Percentiles rank a stretch among this genome's conserved stretches.
Evolutionary conservation across 2,329 filamentous ascomycete species (phyloP).

Genomic region (Aspergillus hiratsukae): DNA sequence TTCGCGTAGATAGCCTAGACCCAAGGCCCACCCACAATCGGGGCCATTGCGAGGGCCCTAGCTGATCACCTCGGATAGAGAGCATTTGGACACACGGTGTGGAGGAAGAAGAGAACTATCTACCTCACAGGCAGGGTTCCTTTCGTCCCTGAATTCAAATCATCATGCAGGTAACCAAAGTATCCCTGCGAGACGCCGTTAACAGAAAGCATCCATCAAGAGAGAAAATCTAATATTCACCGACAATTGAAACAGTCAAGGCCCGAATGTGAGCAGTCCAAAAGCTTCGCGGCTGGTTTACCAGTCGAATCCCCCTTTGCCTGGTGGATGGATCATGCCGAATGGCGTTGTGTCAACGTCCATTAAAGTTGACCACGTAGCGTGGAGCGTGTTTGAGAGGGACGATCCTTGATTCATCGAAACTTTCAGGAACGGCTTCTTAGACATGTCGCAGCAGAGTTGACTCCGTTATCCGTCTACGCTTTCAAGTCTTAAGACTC

Average conservation of each 20-base stretch:
- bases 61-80: neutral
- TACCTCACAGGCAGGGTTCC: no score
- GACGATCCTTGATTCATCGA: neutral
- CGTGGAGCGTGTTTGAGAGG: neutral
- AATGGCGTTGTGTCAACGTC: neutral
- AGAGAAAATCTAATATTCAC: conserved; percentile 11
- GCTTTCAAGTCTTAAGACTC: neutral
- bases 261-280: conserved; percentile 8
- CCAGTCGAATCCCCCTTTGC: neutral
- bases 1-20: no score
- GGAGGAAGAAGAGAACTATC: neutral
- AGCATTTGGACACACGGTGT: neutral
- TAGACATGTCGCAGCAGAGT: neutral
- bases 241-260: conserved; percentile 3
- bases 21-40: no score
- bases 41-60: neutral
- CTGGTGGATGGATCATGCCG: neutral
- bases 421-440: neutral
- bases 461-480: neutral
- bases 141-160: neutral
- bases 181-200: neutral
- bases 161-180: neutral
- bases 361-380: neutral
- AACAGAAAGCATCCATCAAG: neutral
- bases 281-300: conserved; percentile 9